Evolutionary conservation across 139 green algal species (phyloP), one percentile per base, ranked within the genome.

Genomic region (Chlamydomonas sp.): DNA sequence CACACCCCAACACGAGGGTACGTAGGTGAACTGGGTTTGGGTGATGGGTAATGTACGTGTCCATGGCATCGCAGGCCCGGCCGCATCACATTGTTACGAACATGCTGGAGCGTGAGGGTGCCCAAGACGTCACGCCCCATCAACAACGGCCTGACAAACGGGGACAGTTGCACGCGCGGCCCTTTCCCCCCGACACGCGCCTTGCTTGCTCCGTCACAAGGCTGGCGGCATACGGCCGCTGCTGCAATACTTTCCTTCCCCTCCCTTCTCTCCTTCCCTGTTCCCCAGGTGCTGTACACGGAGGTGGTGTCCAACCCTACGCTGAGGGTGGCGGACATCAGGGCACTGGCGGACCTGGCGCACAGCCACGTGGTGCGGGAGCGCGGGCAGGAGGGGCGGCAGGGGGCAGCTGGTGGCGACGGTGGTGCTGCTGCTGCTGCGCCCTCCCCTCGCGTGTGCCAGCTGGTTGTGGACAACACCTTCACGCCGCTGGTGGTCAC

Each of bases 401-500:
- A 49, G 31, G 31, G 31, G 31, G 31, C 31, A 49, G 31, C 31
- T 49, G 31, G 31, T 49, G 31, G 31, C 31, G 31, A 49, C 31
- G 31, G 31, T 49, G 31, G 31, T 49, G 31, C 31, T 49, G 31
- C 31, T 49, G 31, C 31, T 49, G 31, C 31, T 49, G 31, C 31
- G 31, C 31, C 31, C 31, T 49, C 31, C 31, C 31, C 31, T 49
- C 31, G 31, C 31, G 31, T 49, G 31, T 49, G 31, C 31, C 79
- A 80, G 63, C 89, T 97, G 69, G 93, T 97, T 60, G 95, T 97
- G 59, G 94, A 97, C 94, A 97, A 97, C 93, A 97, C 95, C 1
- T 97, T 97, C 90, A 92, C 93, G 4, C 93, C 95, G 1, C 49
- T 93, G 12, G 60, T 94, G 1, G 75, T 97, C 2, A 94, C 92